Evolutionary conservation across 306 rosid species (phyloP).

Genomic region (Quercus bicolor): DNA sequence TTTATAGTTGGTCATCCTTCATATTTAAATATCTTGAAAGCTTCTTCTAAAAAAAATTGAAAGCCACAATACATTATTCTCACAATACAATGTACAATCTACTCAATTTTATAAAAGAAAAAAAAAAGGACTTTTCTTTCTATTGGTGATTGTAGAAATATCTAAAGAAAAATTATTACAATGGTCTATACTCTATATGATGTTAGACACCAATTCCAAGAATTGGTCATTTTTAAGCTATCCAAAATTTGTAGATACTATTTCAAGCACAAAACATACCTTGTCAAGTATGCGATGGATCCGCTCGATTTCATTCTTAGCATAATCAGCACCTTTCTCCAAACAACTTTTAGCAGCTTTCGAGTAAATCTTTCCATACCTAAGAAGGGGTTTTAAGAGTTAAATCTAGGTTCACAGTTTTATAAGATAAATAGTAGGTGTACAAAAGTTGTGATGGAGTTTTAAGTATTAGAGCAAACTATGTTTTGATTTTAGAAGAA

Average conservation of each 20-base stretch:
- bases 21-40: neutral
- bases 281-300: conserved; percentile 83
- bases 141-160: too few relatives aligned
- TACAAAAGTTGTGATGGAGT: neutral
- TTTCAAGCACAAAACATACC: conserved; percentile 33
- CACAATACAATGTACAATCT: neutral
- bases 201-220: neutral
- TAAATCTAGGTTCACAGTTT: conserved; percentile 4
- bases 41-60: too few relatives aligned
- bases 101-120: neutral
- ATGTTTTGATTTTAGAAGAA: too few relatives aligned
- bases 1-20: neutral
- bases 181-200: neutral
- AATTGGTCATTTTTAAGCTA: neutral
- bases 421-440: neutral
- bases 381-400: conserved; percentile 18
- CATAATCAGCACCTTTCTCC: conserved; percentile 82
- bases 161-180: neutral
- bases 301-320: conserved; percentile 79
- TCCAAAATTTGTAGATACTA: neutral
- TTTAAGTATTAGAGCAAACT: too few relatives aligned
- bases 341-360: conserved; percentile 70
- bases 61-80: neutral
- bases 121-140: neutral
- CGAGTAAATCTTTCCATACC: conserved; percentile 80